A percentile compares a stretch with the other conserved stretches of the same genome.
These are phyloP conservation scores for Penicillium parvum DNA, from an alignment of 495 filamentous ascomycete species.

Conservation along the genomic window DNA sequence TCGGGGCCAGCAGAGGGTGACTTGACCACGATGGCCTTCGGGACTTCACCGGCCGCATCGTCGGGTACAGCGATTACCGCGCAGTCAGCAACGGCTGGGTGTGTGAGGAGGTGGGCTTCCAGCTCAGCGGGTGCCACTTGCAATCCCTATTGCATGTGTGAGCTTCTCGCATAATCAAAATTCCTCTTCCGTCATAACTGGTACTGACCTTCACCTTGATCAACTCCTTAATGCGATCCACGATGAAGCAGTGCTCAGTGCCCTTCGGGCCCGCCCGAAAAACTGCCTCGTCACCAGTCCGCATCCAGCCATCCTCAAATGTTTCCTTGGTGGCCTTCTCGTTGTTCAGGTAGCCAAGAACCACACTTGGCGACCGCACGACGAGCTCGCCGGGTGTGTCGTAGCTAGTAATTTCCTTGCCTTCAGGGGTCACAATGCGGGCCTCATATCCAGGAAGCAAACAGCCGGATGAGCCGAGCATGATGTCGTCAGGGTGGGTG, in stretches of 20 bases:
- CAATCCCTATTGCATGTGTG: conserved; percentile 51
- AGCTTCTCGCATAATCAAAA: not conserved
- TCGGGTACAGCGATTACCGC: conserved; percentile 80
- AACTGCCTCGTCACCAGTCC: conserved; percentile 81
- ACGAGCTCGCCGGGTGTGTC: conserved; percentile 78
- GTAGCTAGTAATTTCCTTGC: conserved; percentile 69
- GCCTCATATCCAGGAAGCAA: conserved; percentile 64
- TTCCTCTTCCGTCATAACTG: not conserved
- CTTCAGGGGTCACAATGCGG: conserved; percentile 68
- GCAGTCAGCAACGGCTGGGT: conserved; percentile 75
- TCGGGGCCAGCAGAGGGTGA: conserved; percentile 54
- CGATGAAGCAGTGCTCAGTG: conserved; percentile 75
- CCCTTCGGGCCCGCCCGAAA: conserved; percentile 58
- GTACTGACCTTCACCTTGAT: conserved; percentile 82
- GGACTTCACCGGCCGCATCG: conserved; percentile 71
- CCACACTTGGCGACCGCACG: conserved; percentile 69
- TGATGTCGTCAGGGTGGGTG: conserved; percentile 62
- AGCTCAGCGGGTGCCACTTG: conserved; percentile 93
- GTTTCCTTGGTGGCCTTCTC: conserved; percentile 77
- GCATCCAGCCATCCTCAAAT: conserved; percentile 75
- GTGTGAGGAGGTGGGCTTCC: conserved; percentile 80
- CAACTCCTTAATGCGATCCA: conserved; percentile 88
- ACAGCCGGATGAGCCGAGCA: conserved; percentile 68
- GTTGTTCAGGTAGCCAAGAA: conserved; percentile 82
- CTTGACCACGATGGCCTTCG: conserved; percentile 85